Conservation (phyloP, 805 yeast genomes). For the Candida succiphila region DNA sequence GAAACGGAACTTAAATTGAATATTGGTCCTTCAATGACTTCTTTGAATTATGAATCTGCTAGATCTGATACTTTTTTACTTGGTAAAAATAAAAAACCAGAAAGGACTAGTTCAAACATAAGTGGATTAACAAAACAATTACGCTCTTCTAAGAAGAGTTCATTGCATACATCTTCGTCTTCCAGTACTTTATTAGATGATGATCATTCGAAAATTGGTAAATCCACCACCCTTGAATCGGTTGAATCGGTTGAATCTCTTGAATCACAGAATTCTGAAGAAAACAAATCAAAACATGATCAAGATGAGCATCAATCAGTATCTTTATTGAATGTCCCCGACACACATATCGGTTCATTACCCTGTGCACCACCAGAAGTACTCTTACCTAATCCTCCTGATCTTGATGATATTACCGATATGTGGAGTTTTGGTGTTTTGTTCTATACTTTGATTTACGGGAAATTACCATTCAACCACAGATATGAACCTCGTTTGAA, state of each 20-base stretch:
- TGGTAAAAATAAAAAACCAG: neutral
- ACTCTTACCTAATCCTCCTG: constrained; percentile 48
- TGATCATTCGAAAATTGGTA: neutral
- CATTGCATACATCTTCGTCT: neutral
- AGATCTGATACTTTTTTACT: neutral
- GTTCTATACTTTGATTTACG: constrained; percentile 61
- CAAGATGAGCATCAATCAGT: neutral
- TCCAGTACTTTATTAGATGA: neutral
- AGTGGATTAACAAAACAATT: neutral
- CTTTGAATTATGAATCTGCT: neutral
- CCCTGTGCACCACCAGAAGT: constrained; percentile 93
- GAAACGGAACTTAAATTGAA: neutral
- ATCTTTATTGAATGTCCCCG: constrained; percentile 41
- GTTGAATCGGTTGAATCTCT: neutral
- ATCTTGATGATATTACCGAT: constrained; percentile 61
- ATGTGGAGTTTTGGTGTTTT: constrained; percentile 88
- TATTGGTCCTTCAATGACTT: neutral
- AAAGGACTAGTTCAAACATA: neutral
- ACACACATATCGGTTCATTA: constrained; percentile 73
- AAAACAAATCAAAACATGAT: neutral
- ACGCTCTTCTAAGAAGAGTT: too few species aligned
- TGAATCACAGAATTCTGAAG: neutral
- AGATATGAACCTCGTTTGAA: constrained; percentile 73
- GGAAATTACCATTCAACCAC: constrained; percentile 76
- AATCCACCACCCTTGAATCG: neutral